Evolutionary conservation across 2,329 filamentous ascomycete species (phyloP).

Genomic region (Trichophyton schoenleinii): DNA sequence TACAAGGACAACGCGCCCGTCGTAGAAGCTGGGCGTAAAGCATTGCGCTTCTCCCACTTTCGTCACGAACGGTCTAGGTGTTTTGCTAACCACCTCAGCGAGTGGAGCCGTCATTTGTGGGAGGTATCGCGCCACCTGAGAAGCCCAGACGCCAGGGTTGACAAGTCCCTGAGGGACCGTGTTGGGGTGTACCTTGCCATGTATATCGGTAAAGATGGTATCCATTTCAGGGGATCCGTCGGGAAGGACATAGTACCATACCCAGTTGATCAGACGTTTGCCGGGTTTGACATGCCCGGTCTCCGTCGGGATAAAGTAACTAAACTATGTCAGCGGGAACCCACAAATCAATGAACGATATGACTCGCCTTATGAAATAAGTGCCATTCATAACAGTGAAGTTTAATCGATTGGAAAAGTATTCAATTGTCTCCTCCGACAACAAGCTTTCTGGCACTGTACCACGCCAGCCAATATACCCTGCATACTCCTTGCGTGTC

Average conservation of each 20-base stretch:
- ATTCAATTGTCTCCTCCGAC: neutral
- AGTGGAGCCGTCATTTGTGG: neutral
- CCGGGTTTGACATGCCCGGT: neutral
- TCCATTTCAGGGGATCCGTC: neutral
- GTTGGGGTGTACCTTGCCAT: neutral
- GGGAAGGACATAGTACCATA: neutral
- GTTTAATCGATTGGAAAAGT: neutral
- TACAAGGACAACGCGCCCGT: neutral
- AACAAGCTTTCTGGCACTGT: neutral
- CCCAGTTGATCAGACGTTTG: neutral
- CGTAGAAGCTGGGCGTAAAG: neutral
- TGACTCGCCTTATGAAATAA: neutral
- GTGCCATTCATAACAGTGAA: neutral
- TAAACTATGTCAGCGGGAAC: neutral
- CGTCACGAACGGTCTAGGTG: neutral
- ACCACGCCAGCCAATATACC: neutral
- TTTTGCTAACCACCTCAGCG: neutral
- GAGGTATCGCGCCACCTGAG: neutral
- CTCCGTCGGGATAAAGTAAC: neutral
- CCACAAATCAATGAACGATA: neutral
- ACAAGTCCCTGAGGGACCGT: neutral
- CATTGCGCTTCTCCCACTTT: neutral
- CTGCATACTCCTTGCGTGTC: neutral
- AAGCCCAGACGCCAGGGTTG: neutral
- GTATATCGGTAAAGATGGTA: neutral